Base-by-base conservation (phyloP, 306 rosid species). In the Prunus fruticosa region DNA sequence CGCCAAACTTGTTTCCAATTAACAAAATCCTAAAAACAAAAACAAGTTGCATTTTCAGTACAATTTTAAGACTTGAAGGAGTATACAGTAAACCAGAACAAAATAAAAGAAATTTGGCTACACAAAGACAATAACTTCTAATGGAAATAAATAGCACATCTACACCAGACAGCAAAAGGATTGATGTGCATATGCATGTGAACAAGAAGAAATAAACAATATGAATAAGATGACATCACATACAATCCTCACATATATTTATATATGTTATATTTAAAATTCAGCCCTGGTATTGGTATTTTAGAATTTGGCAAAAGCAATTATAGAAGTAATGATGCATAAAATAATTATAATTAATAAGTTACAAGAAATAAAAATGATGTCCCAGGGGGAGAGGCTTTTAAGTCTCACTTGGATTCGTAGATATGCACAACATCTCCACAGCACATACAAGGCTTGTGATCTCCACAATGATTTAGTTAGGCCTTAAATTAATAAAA, bases 391-490 rank as follows among this genome's bases (percentile, higher is more conserved):
- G n/a, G n/a, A n/a, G n/a, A n/a, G n/a, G n/a, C n/a, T 25, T 52
- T 64, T 67, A 73, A 41, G 79, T 34, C 84, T 87, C 88, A 95
- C 99, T 87, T 92, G 90, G 99, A 92, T 82, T 95, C 99, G 18
- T 96, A 95, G 86, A 95, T 82, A 77, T 80, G 93, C 86, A 95
- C 85, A 76, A 83, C 91, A 84, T 95, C 97, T 74, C 99, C 99
- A 80, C 99, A 95, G 83, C 95, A 90, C 91, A 92, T 89, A 80
- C 99, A 95, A 52, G 99, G 97, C 85, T 92, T 95, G 75, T 92
- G 96, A 87, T 92, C 90, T 60, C 96, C 97, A 73, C 97, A 78
- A 95, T 90, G 84, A n/a, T n/a, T n/a, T n/a, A n/a, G n/a, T n/a
- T n/a, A n/a, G n/a, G 97, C 90, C 79, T 91, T 92, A 77, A 95